These are phyloP conservation scores for Lipomyces sp. DNA, from an alignment of 805 yeast genomes.

Conservation along the genomic window DNA sequence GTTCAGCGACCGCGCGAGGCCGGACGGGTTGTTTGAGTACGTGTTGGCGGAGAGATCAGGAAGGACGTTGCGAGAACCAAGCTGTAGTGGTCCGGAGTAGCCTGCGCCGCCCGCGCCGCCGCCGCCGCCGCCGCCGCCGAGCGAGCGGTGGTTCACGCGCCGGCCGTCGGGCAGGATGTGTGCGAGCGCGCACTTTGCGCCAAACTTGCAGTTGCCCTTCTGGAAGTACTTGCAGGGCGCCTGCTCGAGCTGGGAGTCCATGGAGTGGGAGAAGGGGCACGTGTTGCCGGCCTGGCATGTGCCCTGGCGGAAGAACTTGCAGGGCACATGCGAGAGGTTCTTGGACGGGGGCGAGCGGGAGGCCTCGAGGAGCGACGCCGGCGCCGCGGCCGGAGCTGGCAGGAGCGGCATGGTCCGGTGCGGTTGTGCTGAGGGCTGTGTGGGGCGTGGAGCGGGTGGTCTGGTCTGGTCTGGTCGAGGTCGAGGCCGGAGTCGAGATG, in stretches of 20 bases:
- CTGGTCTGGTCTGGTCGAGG: not conserved
- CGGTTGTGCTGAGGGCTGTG: not conserved
- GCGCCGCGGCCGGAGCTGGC: conserved; percentile 12
- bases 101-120: conserved; percentile 10
- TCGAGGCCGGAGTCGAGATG: no score
- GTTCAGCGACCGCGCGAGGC: conserved; percentile 22
- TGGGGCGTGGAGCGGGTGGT: not conserved
- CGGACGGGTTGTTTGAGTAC: conserved; percentile 24
- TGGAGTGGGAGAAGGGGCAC: conserved; percentile 86
- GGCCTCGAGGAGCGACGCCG: conserved; percentile 20
- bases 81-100: conserved; percentile 19
- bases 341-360: conserved; percentile 31
- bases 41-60: conserved; percentile 9
- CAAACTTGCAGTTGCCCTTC: conserved; percentile 96
- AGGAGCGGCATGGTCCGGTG: conserved; percentile 4
- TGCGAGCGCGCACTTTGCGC: conserved; percentile 89
- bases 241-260: conserved; percentile 50
- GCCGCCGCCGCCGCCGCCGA: not conserved
- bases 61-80: conserved; percentile 24
- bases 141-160: conserved; percentile 52
- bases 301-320: conserved; percentile 89
- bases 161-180: conserved; percentile 88
- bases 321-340: conserved; percentile 86
- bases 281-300: conserved; percentile 90
- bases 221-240: conserved; percentile 88